Percentiles rank a stretch among this genome's conserved stretches.
phyloP scores from a whole-genome alignment of 306 rosid species.

The Prunus persica region DNA sequence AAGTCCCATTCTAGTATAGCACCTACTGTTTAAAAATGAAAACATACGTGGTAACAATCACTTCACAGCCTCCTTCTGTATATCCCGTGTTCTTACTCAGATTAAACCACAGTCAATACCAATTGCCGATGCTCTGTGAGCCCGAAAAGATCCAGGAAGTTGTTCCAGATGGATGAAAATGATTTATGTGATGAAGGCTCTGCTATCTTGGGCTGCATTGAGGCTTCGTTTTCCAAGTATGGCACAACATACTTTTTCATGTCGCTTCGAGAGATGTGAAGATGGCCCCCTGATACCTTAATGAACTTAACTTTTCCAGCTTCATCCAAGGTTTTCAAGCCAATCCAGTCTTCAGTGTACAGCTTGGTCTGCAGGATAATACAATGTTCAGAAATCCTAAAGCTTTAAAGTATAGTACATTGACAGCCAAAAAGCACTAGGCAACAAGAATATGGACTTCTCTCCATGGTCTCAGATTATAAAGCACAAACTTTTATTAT shows the following conservation, averaged over 20 bases:
- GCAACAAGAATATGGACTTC: background rate
- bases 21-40: background rate
- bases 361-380: slow-evolving; percentile 62
- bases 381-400: background rate
- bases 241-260: slow-evolving; percentile 62
- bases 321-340: slow-evolving; percentile 72
- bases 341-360: slow-evolving; percentile 86
- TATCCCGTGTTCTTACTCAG: background rate
- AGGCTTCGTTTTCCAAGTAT: slow-evolving; percentile 46
- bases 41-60: background rate
- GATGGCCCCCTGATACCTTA: slow-evolving; percentile 63
- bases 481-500: background rate
- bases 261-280: slow-evolving; percentile 52
- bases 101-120: slow-evolving; percentile 5
- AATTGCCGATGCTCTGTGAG: background rate
- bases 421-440: slow-evolving; percentile 17
- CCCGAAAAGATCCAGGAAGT: slow-evolving; percentile 19
- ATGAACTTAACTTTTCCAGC: slow-evolving; percentile 72
- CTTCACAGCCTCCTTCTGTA: background rate
- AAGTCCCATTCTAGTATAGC: background rate
- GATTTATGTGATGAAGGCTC: slow-evolving; percentile 12
- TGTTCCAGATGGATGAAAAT: slow-evolving; percentile 29
- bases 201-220: slow-evolving; percentile 17
- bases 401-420: background rate
- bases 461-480: background rate